phyloP scores from a whole-genome alignment of 257 asterid genomes.

The Haberlea rhodopensis region DNA sequence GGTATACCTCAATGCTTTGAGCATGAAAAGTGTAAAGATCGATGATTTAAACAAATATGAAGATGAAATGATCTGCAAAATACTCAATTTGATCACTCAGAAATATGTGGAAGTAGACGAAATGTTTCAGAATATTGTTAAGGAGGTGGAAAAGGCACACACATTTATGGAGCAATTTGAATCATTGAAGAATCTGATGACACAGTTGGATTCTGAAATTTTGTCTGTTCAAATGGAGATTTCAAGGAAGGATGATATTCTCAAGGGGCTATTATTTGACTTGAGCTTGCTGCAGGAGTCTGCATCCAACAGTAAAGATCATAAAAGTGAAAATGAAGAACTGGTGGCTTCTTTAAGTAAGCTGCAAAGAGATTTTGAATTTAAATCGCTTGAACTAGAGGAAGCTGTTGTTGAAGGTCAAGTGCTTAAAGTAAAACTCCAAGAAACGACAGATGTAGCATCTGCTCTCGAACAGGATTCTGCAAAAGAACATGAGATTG shows the following conservation, averaged over 20 bases:
- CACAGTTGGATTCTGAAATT: slow-evolving; percentile 52
- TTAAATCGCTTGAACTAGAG: slow-evolving; percentile 51
- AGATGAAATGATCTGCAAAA: slow-evolving; percentile 36
- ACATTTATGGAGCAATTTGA: slow-evolving; percentile 50
- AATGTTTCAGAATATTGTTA: slow-evolving; percentile 40
- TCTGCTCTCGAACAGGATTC: slow-evolving; percentile 57
- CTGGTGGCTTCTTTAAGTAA: slow-evolving; percentile 46
- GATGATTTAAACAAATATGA: slow-evolving; percentile 30
- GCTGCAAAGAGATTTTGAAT: slow-evolving; percentile 50
- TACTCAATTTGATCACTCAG: slow-evolving; percentile 30
- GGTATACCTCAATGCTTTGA: slow-evolving; percentile 36
- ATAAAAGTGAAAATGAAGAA: slow-evolving; percentile 60
- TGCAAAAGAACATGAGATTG: slow-evolving; percentile 39
- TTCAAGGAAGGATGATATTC: slow-evolving; percentile 77
- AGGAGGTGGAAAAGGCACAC: slow-evolving; percentile 41
- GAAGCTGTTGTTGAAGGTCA: slow-evolving; percentile 52
- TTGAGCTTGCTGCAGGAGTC: slow-evolving; percentile 90
- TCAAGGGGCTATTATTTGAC: slow-evolving; percentile 79
- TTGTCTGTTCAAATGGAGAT: slow-evolving; percentile 49
- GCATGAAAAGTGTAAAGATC: slow-evolving; percentile 34
- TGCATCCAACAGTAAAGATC: slow-evolving; percentile 70
- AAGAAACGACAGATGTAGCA: too few species aligned
- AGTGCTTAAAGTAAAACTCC: too few species aligned
- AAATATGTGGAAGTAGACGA: slow-evolving; percentile 39
- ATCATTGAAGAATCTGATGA: slow-evolving; percentile 49